These are phyloP conservation scores for Aspergillus amoenus DNA, from an alignment of 2,329 filamentous ascomycete genomes.

Conservation along the genomic window DNA sequence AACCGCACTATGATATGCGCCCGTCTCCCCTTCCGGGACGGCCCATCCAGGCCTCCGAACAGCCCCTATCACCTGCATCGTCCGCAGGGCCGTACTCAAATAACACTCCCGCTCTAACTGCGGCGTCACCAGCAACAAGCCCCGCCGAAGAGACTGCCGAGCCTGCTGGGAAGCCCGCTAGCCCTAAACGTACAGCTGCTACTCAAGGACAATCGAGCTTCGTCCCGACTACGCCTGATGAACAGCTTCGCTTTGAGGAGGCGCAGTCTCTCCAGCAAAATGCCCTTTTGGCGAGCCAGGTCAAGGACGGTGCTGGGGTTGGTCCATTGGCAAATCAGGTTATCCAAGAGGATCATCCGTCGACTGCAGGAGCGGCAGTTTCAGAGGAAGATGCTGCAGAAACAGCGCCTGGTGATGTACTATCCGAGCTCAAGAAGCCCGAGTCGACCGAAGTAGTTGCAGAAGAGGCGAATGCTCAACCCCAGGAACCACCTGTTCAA, in stretches of 20 bases:
- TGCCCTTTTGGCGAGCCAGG: constrained; percentile 20
- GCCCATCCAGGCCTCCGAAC: constrained; percentile 28
- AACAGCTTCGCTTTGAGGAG: constrained; percentile 58
- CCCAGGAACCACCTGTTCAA: constrained; percentile 15
- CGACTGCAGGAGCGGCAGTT: constrained; percentile 15
- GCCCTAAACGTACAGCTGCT: constrained; percentile 24
- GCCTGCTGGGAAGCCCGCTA: constrained; percentile 46
- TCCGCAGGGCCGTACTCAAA: constrained; percentile 69
- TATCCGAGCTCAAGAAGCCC: constrained; percentile 14
- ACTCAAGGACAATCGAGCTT: constrained; percentile 26
- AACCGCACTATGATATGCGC: constrained; percentile 29
- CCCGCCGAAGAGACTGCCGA: constrained; percentile 61
- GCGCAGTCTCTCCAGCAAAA: constrained; percentile 46
- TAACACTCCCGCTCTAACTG: constrained; percentile 67
- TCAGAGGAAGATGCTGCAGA: constrained; percentile 21
- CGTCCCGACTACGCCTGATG: constrained; percentile 55
- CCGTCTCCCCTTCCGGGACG: constrained; percentile 29
- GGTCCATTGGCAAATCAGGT: constrained; percentile 26
- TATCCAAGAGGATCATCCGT: constrained; percentile 24
- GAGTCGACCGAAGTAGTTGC: constrained; percentile 12
- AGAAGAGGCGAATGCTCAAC: constrained; percentile 17
- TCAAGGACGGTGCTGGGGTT: constrained; percentile 17
- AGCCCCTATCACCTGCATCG: constrained; percentile 57
- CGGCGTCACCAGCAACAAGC: constrained; percentile 71
- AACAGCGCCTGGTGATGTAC: neutral